Base-by-base conservation (phyloP, 2,329 filamentous ascomycete genomes). In the Fusarium heterosporum region DNA sequence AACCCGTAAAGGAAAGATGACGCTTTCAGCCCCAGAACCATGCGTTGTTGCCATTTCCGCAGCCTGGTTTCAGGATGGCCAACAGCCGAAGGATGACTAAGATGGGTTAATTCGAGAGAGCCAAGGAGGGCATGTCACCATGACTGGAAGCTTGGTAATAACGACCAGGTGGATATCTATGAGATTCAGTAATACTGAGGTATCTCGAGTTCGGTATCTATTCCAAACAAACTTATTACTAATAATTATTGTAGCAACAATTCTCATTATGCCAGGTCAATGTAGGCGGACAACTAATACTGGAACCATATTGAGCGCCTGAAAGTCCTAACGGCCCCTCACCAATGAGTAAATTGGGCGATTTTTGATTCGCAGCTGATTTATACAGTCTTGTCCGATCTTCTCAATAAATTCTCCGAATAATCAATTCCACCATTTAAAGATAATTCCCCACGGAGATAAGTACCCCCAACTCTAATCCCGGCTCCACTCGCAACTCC, bases 401-500 rank as follows among this genome's bases (percentile, higher is more conserved):
- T 36, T 16, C 19, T n/a, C 8, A 22, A 8, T 17, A 8, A 6
- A 7, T 12, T 19, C 19, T 45, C 8, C n/a, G 16, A 6, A 17
- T 16, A 30, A 8, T 10, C 8, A 22, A 17, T 25, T 38, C 17
- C 47, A 45, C 26, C 28, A 17, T 53, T 45, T 40, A 53, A 40
- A 8, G 30, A 51, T 40, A 5, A 16, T 22, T 6, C 5, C 3
- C 1, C 16, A 8, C 16, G 40, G 40, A 16, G 32, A 54, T 30
- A 36, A 36, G 9, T 8, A 8, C 9, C 0, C 0, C 4, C 1
- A 0, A 4, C 6, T 1, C 9, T 55, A 65, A 65, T 57, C 34
- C 59, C 61, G 52, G 55, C 8, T 47, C 59, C 56, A 62, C 53
- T 14, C 11, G 10, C 10, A 25, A 53, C 11, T 38, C 6, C 39